Conservation (phyloP, 768 basidiomycete genomes). For the Mycena epipterygia region DNA sequence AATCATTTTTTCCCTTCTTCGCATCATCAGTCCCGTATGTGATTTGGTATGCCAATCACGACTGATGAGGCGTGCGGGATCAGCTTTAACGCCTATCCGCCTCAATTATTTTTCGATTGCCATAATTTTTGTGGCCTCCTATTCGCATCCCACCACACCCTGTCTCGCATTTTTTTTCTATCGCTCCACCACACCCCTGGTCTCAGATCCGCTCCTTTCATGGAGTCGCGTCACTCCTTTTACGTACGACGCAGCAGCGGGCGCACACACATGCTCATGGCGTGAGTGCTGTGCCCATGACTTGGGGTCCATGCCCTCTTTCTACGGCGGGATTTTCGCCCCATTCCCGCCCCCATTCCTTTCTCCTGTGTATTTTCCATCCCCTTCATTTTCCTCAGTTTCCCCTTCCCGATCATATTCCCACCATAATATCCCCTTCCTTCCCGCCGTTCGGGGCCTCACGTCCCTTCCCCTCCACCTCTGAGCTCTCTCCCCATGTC, state of each 20-base stretch:
- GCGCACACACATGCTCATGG: too few species aligned
- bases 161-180: slow-evolving; percentile 4
- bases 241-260: background rate
- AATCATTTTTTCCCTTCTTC: background rate
- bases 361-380: background rate
- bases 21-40: background rate
- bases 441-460: too few species aligned
- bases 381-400: background rate
- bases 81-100: background rate
- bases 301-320: too few species aligned
- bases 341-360: background rate
- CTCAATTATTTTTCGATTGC: background rate
- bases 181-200: background rate
- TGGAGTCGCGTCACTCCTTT: background rate
- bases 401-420: background rate
- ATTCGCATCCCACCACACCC: background rate
- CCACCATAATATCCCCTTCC: too few species aligned
- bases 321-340: too few species aligned
- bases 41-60: slow-evolving; percentile 24
- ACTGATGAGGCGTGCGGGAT: background rate
- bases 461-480: background rate
- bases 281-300: too few species aligned
- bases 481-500: background rate
- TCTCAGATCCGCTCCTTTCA: slow-evolving; percentile 3
- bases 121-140: background rate